A percentile compares a stretch with the other conserved stretches of the same genome.
Conservation (phyloP, 2,329 filamentous ascomycete genomes). For the Myriosclerotinia duriaeana region DNA sequence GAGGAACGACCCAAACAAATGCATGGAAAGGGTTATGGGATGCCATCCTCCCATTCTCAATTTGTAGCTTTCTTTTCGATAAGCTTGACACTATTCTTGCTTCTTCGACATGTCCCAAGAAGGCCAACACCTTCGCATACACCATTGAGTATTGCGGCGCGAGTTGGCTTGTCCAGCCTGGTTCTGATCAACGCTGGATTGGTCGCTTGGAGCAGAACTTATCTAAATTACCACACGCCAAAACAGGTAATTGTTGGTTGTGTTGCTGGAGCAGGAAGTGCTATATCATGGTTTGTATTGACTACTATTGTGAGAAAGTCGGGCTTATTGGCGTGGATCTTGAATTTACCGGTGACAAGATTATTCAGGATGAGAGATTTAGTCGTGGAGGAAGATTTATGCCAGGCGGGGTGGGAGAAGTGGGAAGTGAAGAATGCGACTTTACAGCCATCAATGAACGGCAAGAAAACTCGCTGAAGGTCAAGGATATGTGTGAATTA, state of each 20-base stretch:
- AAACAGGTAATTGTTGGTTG: slow-evolving; percentile 83
- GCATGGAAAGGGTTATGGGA: slow-evolving; percentile 92
- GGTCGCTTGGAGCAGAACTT: slow-evolving; percentile 81
- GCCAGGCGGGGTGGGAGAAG: slow-evolving; percentile 89
- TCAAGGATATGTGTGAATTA: neutral
- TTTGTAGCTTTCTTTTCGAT: slow-evolving; percentile 91
- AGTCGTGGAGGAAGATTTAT: slow-evolving; percentile 81
- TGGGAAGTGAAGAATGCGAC: slow-evolving; percentile 60
- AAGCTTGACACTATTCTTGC: slow-evolving; percentile 79
- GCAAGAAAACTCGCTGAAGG: slow-evolving; percentile 36
- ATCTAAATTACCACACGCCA: slow-evolving; percentile 88
- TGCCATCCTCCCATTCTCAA: slow-evolving; percentile 94
- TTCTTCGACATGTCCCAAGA: slow-evolving; percentile 71
- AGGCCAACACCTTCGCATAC: slow-evolving; percentile 44
- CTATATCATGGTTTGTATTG: slow-evolving; percentile 73
- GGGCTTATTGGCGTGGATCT: slow-evolving; percentile 70
- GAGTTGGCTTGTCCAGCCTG: slow-evolving; percentile 53
- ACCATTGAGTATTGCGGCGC: slow-evolving; percentile 61
- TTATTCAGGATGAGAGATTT: slow-evolving; percentile 77
- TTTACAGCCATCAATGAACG: slow-evolving; percentile 39
- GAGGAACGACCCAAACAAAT: slow-evolving; percentile 82
- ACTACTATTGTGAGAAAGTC: slow-evolving; percentile 65
- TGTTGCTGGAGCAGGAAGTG: slow-evolving; percentile 67
- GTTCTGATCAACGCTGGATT: slow-evolving; percentile 61
- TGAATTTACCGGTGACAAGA: slow-evolving; percentile 64